Evolutionary conservation across 2,329 filamentous ascomycete genomes (phyloP), one percentile per base, ranked within the genome.

Genomic region (Talaromyces pinophilus): DNA sequence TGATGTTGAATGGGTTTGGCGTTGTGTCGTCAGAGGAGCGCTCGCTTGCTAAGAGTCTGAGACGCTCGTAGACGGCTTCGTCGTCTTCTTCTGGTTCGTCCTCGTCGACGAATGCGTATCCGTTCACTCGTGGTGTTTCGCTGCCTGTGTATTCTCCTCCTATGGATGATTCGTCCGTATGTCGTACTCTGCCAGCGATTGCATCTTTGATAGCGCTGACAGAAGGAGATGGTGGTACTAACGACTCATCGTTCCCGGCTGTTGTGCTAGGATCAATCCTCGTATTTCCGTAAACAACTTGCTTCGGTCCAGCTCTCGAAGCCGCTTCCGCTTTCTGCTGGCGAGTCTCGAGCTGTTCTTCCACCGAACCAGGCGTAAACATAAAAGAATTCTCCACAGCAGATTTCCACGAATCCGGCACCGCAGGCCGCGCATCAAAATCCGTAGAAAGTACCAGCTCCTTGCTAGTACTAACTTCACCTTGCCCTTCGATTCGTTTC

Each of bases 31-130:
- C 28, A 28, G 40, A 19, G 11, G 19, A 54, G n/a, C 83, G 82
- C 40, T 80, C 71, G 68, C 54, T 68, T 28, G 72, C 70, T 13
- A 76, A 35, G 38, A 74, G 62, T 42, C 67, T 67, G 62, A 75
- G 70, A 46, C 30, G 66, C 66, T 74, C 70, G 65, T 76, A 76
- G 40, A 69, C 71, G 48, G 80, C 78, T 7, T 91, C 80, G 72
- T 90, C 83, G 70, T 70, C 68, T 7, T 77, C 72, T 17, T 81
- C 80, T 8, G 77, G 71, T 61, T 83, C 82, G 62, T 83, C 91
- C 65, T 96, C 92, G 71, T 97, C 93, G 42, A 99, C 93, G 78
- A 97, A 98, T 0, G 92, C 87, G 76, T 97, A 99, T 1, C 95
- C 95, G 69, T 96, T 96, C 0, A 98, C 92, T 1, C 92, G 86